Conservation (phyloP, 768 basidiomycete species). For the Heimioporus sp. region DNA sequence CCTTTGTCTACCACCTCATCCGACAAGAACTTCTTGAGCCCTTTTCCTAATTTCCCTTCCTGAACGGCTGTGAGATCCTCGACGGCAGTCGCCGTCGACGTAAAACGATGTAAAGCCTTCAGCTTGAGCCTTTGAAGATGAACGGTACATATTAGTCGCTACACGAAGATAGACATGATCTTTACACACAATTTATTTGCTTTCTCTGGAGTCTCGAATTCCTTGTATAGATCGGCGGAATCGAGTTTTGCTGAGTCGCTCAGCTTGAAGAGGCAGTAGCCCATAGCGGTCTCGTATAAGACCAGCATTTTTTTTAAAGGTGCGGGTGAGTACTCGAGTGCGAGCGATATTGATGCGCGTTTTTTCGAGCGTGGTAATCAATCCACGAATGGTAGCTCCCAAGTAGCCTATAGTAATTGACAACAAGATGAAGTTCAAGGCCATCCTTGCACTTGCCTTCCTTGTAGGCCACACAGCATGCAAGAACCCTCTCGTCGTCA, state of each 20-base stretch:
- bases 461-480: too few species aligned
- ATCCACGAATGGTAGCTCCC: constrained; percentile 20
- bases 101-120: constrained; percentile 94
- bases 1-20: constrained; percentile 86
- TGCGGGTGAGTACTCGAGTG: constrained; percentile 1
- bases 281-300: constrained; percentile 92
- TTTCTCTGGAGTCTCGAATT: constrained; percentile 89
- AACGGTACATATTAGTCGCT: constrained; percentile 7
- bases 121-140: constrained; percentile 72
- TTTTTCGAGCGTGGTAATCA: constrained; percentile 35
- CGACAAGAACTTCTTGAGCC: constrained; percentile 89
- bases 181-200: constrained; percentile 85
- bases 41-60: constrained; percentile 90
- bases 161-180: constrained; percentile 8
- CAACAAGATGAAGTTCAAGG: too few species aligned
- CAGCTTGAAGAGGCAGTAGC: constrained; percentile 98
- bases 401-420: too few species aligned
- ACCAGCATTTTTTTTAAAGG: constrained; percentile 71
- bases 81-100: constrained; percentile 93
- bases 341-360: constrained; percentile 7
- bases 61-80: constrained; percentile 95
- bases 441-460: too few species aligned
- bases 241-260: constrained; percentile 85
- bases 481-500: too few species aligned
- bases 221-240: constrained; percentile 83